These are phyloP conservation scores for Pinus tabuliformis DNA, from an alignment of 75 land plant genomes.

Conservation along the genomic window DNA sequence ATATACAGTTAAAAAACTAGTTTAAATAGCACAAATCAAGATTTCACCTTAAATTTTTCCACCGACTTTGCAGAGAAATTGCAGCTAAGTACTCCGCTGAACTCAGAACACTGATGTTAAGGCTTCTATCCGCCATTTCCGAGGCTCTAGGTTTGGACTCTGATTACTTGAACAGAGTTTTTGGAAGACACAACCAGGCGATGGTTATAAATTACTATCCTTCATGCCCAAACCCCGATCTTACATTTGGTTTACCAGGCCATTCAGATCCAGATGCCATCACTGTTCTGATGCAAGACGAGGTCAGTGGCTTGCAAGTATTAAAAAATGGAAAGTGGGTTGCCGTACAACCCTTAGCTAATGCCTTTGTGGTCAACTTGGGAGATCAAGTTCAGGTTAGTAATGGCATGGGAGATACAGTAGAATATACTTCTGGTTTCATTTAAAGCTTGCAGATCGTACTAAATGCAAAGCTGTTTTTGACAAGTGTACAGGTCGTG, in stretches of 20 bases:
- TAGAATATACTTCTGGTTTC: too few species aligned
- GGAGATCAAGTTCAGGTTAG: conserved; percentile 27
- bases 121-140: conserved; percentile 40
- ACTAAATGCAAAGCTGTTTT: too few species aligned
- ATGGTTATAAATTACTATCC: conserved; percentile 29
- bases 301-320: conserved; percentile 25
- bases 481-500: not conserved
- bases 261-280: conserved; percentile 21
- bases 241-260: conserved; percentile 17
- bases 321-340: conserved; percentile 15
- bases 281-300: conserved; percentile 32
- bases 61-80: conserved; percentile 16
- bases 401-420: too few species aligned
- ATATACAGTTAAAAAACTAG: too few species aligned
- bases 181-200: conserved; percentile 34
- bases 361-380: conserved; percentile 23
- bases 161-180: conserved; percentile 21
- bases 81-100: conserved; percentile 30
- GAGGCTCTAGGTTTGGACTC: conserved; percentile 50
- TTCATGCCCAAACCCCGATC: conserved; percentile 30
- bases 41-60: too few species aligned
- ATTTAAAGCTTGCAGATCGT: too few species aligned
- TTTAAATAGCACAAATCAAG: too few species aligned
- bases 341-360: conserved; percentile 17
- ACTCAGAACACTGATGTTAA: conserved; percentile 20